Evolutionary conservation across 2,329 filamentous ascomycete genomes (phyloP).

Genomic region (Magnaporthiopsis incrustans): DNA sequence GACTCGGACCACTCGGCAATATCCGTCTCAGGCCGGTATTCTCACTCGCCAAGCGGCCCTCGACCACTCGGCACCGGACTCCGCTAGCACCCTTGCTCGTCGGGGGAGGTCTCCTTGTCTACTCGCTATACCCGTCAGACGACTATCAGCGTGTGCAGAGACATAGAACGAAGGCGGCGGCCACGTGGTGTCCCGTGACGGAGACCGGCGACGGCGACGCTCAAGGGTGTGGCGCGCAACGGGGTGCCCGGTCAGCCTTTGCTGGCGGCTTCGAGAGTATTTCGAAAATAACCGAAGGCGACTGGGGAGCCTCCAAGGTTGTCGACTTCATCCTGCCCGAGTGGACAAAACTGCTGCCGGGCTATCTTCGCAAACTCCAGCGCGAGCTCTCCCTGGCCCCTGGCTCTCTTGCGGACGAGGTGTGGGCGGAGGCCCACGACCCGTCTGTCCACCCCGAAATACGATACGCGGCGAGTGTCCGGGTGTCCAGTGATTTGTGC

Average conservation of each 20-base stretch:
- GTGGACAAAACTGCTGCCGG: constrained; percentile 72
- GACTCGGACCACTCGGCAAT: not conserved
- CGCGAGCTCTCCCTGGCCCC: constrained; percentile 79
- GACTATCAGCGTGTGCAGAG: constrained; percentile 18
- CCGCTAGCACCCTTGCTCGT: constrained; percentile 16
- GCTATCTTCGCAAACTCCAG: constrained; percentile 74
- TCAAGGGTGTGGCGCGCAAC: not conserved
- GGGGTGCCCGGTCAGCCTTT: constrained; percentile 40
- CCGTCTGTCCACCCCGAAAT: constrained; percentile 82
- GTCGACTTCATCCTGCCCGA: constrained; percentile 69
- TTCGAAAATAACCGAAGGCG: constrained; percentile 42
- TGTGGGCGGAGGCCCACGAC: constrained; percentile 88
- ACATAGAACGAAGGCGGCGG: not conserved
- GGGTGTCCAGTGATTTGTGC: constrained; percentile 75
- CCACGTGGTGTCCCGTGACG: not conserved
- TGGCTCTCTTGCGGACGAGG: constrained; percentile 82
- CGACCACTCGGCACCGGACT: not conserved
- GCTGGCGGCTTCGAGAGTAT: constrained; percentile 35
- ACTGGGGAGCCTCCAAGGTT: constrained; percentile 52
- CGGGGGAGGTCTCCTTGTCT: constrained; percentile 27
- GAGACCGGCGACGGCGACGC: too few species aligned
- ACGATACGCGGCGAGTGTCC: constrained; percentile 68
- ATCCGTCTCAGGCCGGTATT: not conserved
- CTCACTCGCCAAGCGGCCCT: not conserved
- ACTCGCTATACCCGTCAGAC: constrained; percentile 31